Conservation (phyloP, 495 filamentous ascomycete genomes). For the Rostrohypoxylon terebratum region DNA sequence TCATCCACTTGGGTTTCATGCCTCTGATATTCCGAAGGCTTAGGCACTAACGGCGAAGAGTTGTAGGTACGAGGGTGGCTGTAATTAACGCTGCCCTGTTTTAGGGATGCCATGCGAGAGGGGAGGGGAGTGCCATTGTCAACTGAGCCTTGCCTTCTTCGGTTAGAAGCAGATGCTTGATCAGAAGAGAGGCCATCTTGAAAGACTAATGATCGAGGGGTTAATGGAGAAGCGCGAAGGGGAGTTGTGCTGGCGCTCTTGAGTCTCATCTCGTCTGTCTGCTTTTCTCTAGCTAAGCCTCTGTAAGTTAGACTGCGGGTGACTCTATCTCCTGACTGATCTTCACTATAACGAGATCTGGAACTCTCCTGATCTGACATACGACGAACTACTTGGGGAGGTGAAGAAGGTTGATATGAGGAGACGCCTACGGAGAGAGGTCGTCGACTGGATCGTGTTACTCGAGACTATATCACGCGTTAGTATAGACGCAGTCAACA, state of each 20-base stretch:
- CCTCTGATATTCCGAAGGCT: conserved; percentile 54
- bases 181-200: conserved; percentile 58
- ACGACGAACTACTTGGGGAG: conserved; percentile 54
- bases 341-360: conserved; percentile 48
- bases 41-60: conserved; percentile 67
- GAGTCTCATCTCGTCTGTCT: conserved; percentile 39
- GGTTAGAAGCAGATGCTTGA: conserved; percentile 54
- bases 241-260: conserved; percentile 40
- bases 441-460: conserved; percentile 55
- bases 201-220: conserved; percentile 55
- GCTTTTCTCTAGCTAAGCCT: conserved; percentile 47
- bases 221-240: conserved; percentile 57
- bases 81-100: conserved; percentile 68
- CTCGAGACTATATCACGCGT: conserved; percentile 52
- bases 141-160: conserved; percentile 54
- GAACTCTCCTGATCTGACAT: conserved; percentile 61
- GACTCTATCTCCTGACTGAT: conserved; percentile 44
- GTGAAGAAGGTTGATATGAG: conserved; percentile 54
- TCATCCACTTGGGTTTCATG: conserved; percentile 52
- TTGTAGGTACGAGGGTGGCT: conserved; percentile 63
- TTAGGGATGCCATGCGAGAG: conserved; percentile 58
- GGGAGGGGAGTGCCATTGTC: conserved; percentile 50
- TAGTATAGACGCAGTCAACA: conserved; percentile 17
- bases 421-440: conserved; percentile 59
- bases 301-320: conserved; percentile 49